These are phyloP conservation scores for Phascolomyces articulosus DNA, from an alignment of 371 early-diverging fungal genomes.

Conservation along the genomic window DNA sequence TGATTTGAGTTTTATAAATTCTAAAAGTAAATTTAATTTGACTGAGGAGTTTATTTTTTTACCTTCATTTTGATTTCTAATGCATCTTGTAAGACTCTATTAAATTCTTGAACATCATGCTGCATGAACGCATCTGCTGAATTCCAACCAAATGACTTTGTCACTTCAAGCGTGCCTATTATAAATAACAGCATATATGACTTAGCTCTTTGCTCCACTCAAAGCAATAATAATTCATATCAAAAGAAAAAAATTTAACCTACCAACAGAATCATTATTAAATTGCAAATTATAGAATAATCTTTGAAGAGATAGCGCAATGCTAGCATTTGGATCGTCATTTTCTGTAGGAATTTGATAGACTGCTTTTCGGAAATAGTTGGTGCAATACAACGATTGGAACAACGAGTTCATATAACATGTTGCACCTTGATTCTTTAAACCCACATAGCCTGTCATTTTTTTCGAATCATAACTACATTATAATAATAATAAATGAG, in stretches of 20 bases:
- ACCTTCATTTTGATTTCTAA: conserved; percentile 90
- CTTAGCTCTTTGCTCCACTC: background rate
- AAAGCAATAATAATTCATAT: no score
- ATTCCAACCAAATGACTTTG: conserved; percentile 98
- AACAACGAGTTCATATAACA: conserved; percentile 99
- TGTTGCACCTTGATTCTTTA: conserved; percentile 99
- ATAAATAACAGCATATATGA: background rate
- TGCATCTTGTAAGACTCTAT: conserved; percentile 95
- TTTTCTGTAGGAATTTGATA: conserved; percentile 91
- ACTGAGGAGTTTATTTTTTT: no score
- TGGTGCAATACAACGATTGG: conserved; percentile 97
- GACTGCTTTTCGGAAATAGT: conserved; percentile 90
- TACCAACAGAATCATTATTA: conserved; percentile 68
- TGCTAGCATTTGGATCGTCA: conserved; percentile 83
- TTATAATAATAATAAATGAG: background rate
- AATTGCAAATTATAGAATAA: conserved; percentile 92
- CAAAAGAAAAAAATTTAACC: no score
- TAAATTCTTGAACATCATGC: conserved; percentile 98
- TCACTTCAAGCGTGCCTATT: conserved; percentile 89
- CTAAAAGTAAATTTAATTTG: no score
- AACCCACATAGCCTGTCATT: conserved; percentile 93
- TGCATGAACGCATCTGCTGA: conserved; percentile 94
- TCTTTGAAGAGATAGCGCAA: conserved; percentile 93
- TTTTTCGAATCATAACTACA: conserved; percentile 85
- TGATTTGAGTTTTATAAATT: background rate